Conservation (phyloP, 257 asterid genomes). For the Ehretia macrophylla region DNA sequence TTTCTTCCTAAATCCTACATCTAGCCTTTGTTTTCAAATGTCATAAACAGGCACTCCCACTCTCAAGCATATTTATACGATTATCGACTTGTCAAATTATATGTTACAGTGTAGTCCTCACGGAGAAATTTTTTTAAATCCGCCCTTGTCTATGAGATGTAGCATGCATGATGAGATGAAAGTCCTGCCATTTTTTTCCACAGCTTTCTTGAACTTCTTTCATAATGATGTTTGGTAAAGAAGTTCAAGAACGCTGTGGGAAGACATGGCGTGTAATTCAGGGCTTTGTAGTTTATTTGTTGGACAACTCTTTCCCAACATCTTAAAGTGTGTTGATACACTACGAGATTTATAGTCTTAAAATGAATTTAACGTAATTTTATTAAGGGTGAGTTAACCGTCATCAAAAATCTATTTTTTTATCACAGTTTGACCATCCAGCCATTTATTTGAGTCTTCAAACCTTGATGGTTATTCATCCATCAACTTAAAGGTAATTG, state of each 20-base stretch:
- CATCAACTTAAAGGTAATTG: no score
- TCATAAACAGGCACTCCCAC: no score
- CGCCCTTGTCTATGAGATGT: no score
- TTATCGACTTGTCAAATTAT: neutral
- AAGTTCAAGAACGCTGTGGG: conserved; percentile 7
- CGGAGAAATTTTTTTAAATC: neutral
- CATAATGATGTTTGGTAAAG: neutral
- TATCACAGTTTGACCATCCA: no score
- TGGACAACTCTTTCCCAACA: neutral
- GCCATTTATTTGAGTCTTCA: no score
- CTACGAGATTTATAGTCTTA: no score
- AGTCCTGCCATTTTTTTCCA: conserved; percentile 57
- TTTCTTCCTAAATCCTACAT: neutral
- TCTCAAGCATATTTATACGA: no score
- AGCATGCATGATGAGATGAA: neutral
- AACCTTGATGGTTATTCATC: no score
- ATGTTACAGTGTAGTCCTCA: neutral
- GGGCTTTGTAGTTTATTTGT: neutral
- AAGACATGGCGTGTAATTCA: conserved; percentile 2
- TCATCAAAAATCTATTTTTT: no score
- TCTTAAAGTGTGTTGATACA: no score
- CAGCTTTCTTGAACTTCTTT: conserved; percentile 71
- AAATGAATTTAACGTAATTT: no score
- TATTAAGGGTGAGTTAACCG: no score
- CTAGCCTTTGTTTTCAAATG: neutral